Base-by-base conservation (phyloP, 1,139 yeast species). In the Kodamaea plutei region DNA sequence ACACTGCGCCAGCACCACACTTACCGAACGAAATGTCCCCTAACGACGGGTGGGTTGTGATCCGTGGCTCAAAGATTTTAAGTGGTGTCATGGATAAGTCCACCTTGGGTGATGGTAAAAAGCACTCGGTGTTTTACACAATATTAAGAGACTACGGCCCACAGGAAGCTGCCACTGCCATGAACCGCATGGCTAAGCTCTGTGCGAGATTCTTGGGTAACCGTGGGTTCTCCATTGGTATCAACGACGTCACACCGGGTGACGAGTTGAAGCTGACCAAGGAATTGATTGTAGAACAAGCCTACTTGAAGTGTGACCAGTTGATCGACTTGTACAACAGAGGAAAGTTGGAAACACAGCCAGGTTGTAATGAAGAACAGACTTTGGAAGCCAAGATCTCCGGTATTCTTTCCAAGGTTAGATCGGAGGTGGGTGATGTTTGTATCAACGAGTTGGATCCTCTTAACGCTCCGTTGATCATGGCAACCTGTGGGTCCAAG, bases 401-500 rank as follows among this genome's bases (percentile, higher is more conserved):
- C 61, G 98, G 98, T 44, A 64, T 91, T 26, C 67, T 93, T 43
- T 91, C 98, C 13, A 91, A 89, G 54, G 98, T 93, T 35, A 82
- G 99, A 75, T 98, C 91, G 69, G 96, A 93, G 60, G 97, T 91
- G 16, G 99, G 98, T 58, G 97, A 91, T 45, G 95, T 88, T 38
- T 93, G 98, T 70, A 89, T 93, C 52, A 76, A 73, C 36, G 98
- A 91, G 57, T 66, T 93, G 40, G 96, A 87, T 45, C 76, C 84
- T 34, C 76, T 88, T 27, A 93, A 93, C 57, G 96, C 98, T 21
- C 98, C 98, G 23, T 74, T 93, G 52, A 89, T 93, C 54, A 93
- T 93, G 99, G 97, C 98, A 8, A 87, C 96, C 1, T 91, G 98
- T 73, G 99, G 99, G 47, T 91, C 98, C 29, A 93, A 93, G 59